Percentiles rank a stretch among this genome's conserved stretches.
These are phyloP conservation scores for Rhodotorula glutinis DNA, from an alignment of 1,284 basidiomycete genomes.

Conservation along the genomic window DNA sequence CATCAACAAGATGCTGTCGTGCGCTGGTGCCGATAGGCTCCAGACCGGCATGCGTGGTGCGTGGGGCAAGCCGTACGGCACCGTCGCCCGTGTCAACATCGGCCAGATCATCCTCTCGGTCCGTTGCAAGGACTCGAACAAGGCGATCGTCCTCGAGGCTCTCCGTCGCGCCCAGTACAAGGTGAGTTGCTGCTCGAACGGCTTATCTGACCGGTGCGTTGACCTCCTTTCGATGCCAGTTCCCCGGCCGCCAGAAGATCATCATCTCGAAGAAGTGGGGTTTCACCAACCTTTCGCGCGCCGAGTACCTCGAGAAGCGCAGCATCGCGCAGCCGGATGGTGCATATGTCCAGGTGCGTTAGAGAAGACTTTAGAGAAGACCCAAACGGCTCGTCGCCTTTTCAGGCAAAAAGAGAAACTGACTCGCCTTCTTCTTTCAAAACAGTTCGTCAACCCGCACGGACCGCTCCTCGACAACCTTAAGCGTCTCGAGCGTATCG, in stretches of 20 bases:
- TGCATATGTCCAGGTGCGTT: conserved; percentile 60
- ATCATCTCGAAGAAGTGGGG: conserved; percentile 70
- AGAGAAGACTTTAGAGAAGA: too few relatives aligned
- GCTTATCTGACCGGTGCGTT: too few relatives aligned
- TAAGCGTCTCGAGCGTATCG: conserved; percentile 37
- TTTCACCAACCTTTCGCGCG: conserved; percentile 91
- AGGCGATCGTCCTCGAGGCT: conserved; percentile 89
- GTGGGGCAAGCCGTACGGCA: conserved; percentile 96
- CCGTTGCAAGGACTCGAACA: conserved; percentile 85
- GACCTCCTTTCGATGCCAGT: conserved; percentile 50
- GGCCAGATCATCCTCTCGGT: conserved; percentile 96
- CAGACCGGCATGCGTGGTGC: conserved; percentile 99
- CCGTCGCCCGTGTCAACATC: conserved; percentile 91
- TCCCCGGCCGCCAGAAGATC: conserved; percentile 99
- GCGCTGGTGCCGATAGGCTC: conserved; percentile 95
- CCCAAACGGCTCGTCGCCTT: background rate
- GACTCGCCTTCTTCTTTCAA: too few relatives aligned
- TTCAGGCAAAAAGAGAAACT: too few relatives aligned
- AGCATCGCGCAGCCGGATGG: conserved; percentile 60
- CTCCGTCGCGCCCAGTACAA: conserved; percentile 97
- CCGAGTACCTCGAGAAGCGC: conserved; percentile 63
- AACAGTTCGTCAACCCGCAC: conserved; percentile 78
- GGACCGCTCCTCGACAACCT: conserved; percentile 81
- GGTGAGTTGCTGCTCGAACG: conserved; percentile 28
- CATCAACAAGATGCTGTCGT: conserved; percentile 99